These are phyloP conservation scores for Neurospora pannonica DNA, from an alignment of 495 filamentous ascomycete genomes.

Conservation along the genomic window DNA sequence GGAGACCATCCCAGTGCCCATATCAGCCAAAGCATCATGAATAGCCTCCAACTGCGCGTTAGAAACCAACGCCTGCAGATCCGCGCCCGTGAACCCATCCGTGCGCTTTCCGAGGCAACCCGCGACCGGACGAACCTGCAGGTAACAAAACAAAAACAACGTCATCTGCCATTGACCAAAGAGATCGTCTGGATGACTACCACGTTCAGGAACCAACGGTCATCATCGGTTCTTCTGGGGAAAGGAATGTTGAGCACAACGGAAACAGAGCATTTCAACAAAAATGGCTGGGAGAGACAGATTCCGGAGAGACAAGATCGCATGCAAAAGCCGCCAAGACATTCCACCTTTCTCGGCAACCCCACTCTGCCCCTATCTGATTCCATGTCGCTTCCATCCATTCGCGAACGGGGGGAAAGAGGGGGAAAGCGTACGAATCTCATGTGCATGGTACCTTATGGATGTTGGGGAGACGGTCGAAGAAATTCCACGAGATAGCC, in stretches of 20 bases:
- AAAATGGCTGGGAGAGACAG: background rate
- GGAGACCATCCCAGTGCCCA: slow-evolving; percentile 18
- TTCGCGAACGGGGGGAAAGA: background rate
- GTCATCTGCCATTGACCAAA: background rate
- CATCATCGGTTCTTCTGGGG: background rate
- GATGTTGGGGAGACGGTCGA: background rate
- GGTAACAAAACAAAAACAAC: background rate
- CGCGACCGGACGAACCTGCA: background rate
- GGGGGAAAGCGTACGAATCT: background rate
- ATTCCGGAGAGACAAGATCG: background rate
- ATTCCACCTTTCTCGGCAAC: background rate
- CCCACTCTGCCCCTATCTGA: background rate
- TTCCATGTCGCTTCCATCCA: background rate
- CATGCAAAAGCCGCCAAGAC: background rate
- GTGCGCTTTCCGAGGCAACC: slow-evolving; percentile 55
- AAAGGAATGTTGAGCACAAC: background rate
- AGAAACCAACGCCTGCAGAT: slow-evolving; percentile 88
- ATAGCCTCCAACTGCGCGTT: slow-evolving; percentile 97
- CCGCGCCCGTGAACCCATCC: slow-evolving; percentile 89
- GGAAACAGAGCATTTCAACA: background rate
- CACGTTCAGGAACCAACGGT: background rate
- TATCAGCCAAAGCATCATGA: slow-evolving; percentile 75
- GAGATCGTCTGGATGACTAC: background rate
- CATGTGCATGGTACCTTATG: background rate
- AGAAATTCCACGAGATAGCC: background rate